Evolutionary conservation across 2,329 filamentous ascomycete genomes (phyloP), one percentile per base, ranked within the genome.

Genomic region (Albifimbria verrucaria): DNA sequence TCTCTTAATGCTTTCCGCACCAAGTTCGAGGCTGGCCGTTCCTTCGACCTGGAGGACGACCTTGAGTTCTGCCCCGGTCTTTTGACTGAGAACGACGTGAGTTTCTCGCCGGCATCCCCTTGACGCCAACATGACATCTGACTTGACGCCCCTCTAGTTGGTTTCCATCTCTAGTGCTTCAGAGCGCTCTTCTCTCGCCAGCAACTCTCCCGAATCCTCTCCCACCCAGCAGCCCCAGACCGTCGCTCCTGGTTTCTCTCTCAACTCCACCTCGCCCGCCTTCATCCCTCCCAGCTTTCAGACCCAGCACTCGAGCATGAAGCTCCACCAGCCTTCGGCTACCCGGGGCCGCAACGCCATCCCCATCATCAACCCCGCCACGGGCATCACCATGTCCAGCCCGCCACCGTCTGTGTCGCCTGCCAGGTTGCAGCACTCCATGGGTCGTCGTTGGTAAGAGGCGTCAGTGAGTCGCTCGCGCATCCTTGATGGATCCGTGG

Each of bases 41-140:
- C 92, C 10, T 97, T 97, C 67, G 93, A 97, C 63, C 81, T 97
- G 57, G 93, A 97, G 67, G 93, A 97, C 69, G 93, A 97, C 70
- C 82, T 96, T 75, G 88, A 96, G 72, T 97, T 97, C 73, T 97
- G 92, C 75, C 93, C 93, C 58, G 86, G 88, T 69, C 82, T 97
- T 62, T 79, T 97, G 77, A 96, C 92, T 32, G 92, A 97, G 75
- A 92, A 83, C 73, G 92, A 96, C 85, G 92, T 96, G 86, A 82
- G 82, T 83, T 61, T 21, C 48, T 54, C 45, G 41, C 24, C 49
- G 28, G 56, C 26, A 48, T 32, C 50, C 52, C 50, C 54, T 55
- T 51, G n/a, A 11, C 32, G 36, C 45, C 28, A 26, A 46, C 24
- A 52, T 54, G 55, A 50, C 49, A 52, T 64, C 67, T 71, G 62